Conservation (phyloP, 345 rosid genomes). For the Euphorbia lathyris region DNA sequence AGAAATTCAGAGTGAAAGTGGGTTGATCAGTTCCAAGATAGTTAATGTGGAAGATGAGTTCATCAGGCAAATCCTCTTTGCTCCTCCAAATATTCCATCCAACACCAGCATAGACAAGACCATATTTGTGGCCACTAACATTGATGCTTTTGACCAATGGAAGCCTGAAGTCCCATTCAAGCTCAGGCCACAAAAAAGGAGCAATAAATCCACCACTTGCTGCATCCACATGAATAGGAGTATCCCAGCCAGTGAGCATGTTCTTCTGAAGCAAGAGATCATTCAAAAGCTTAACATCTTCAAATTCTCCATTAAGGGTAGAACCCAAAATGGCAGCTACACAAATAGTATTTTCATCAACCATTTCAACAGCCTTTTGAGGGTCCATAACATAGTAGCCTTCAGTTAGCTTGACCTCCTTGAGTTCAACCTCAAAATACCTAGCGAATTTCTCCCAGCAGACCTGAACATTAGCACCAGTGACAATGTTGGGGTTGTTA, state of each 20-base stretch:
- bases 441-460: slow-evolving; percentile 97
- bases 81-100: slow-evolving; percentile 95
- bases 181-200: slow-evolving; percentile 86
- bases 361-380: slow-evolving; percentile 80
- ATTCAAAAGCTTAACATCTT: slow-evolving; percentile 84
- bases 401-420: slow-evolving; percentile 80
- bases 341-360: slow-evolving; percentile 97
- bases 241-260: slow-evolving; percentile 87
- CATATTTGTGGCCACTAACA: slow-evolving; percentile 90
- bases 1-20: slow-evolving; percentile 94
- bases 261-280: slow-evolving; percentile 68
- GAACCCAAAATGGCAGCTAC: slow-evolving; percentile 93
- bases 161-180: slow-evolving; percentile 91
- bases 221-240: slow-evolving; percentile 93
- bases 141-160: slow-evolving; percentile 88
- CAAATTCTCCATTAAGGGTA: slow-evolving; percentile 91
- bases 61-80: slow-evolving; percentile 83
- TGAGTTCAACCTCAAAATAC: slow-evolving; percentile 89
- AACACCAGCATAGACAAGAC: slow-evolving; percentile 89
- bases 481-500: slow-evolving; percentile 90
- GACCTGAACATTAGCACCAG: slow-evolving; percentile 94
- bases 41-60: slow-evolving; percentile 89
- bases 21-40: slow-evolving; percentile 95
- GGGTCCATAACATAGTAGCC: slow-evolving; percentile 98
- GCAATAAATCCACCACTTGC: slow-evolving; percentile 97